phyloP scores from a whole-genome alignment of 371 early-diverging fungal species.

The Mucor plumbeus region DNA sequence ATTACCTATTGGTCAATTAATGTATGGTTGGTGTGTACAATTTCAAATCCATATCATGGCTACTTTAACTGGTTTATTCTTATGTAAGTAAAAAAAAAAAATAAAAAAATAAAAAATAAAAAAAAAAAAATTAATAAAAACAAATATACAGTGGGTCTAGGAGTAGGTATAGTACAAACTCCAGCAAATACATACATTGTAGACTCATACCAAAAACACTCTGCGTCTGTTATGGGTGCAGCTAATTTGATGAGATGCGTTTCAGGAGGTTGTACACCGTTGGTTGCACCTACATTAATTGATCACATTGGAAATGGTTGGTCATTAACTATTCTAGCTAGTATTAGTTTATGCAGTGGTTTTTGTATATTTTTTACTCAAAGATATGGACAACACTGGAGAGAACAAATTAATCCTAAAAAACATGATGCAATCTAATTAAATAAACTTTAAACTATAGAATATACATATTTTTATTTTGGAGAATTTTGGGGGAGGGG shows the following conservation, averaged over 20 bases:
- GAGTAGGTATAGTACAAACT: conserved; percentile 51
- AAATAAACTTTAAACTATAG: not conserved
- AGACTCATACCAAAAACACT: conserved; percentile 43
- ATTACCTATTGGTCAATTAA: conserved; percentile 40
- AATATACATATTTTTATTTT: not conserved
- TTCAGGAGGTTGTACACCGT: conserved; percentile 46
- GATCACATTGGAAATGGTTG: conserved; percentile 50
- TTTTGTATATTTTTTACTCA: conserved; percentile 40
- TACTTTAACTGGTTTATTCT: conserved; percentile 40
- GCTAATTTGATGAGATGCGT: conserved; percentile 49
- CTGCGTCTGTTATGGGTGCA: conserved; percentile 52
- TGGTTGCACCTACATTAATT: conserved; percentile 45
- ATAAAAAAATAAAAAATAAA: too few species aligned
- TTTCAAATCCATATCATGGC: conserved; percentile 28
- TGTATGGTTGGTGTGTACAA: conserved; percentile 55
- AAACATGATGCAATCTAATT: not conserved
- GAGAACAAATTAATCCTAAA: not conserved
- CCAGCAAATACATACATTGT: conserved; percentile 54
- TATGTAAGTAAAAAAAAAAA: conserved; percentile 34
- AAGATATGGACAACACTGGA: conserved; percentile 27
- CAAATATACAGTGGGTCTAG: conserved; percentile 47
- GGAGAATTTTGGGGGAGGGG: too few species aligned
- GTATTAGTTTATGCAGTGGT: conserved; percentile 34
- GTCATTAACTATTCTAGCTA: conserved; percentile 47
- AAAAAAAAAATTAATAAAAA: too few species aligned